Evolutionary conservation across 805 yeast species (phyloP), one percentile per base, ranked within the genome.

Genomic region (Lipomyces kockii): DNA sequence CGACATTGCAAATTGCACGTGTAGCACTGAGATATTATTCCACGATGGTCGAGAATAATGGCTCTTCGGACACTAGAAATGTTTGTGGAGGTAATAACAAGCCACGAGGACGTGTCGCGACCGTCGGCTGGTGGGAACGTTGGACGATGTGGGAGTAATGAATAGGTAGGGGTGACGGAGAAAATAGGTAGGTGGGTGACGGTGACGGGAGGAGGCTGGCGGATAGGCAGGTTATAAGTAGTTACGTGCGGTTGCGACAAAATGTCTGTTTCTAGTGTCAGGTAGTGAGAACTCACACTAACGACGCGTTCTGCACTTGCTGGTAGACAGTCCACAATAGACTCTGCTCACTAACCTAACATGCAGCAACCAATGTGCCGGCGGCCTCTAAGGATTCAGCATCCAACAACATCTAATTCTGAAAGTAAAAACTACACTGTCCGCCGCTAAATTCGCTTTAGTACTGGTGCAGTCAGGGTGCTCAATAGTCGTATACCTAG

Each of bases 1-100:
- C 37, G 64, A 53, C 64, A 62, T 62, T 25, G 59, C 57, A 39
- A 43, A 20, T 29, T 20, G 14, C 39, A 11, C 39, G 17, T 1
- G 39, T 12, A 37, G 14, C 39, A 11, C 17, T 5, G 17, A 14
- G 39, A 14, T 11, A 37, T 37, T 43, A 43, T 6, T 43, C 7
- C 14, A n/a, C 49, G 3, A 43, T 3, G 49, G 49, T 43, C 39
- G 39, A 35, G 39, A 35, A 17, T 43, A 17, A 43, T 17, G 1
- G 22, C 22, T 0, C 20, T 43, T 17, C 22, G 22, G 22, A 43
- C 49, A n/a, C 49, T 43, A 43, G 22, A 17, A 43, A 25, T 43
- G 49, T 17, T 37, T 43, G 49, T 43, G 22, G 22, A 43, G 49
- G 49, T n/a, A 43, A 43, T 43, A n/a, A 8, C 20, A 5, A n/a